Base-by-base conservation (phyloP, 257 asterid genomes). In the Gynochthodes officinalis region DNA sequence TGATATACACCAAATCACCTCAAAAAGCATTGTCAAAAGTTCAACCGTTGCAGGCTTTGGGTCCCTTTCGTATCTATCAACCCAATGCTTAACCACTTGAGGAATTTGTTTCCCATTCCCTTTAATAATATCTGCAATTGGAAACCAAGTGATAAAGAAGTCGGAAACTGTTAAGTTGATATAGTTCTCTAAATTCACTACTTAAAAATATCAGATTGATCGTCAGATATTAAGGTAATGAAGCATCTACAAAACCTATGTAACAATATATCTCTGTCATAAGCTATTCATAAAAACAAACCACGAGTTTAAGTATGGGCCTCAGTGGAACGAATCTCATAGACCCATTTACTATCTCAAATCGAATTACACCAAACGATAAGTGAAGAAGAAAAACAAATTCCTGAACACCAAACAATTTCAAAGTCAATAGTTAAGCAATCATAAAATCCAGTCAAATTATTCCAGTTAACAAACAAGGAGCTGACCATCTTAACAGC, bases 51-150 rank as follows among this genome's bases (percentile, higher is more conserved):
- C 96, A 60, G 88, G 73, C 74, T 85, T 89, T 77, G 83, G 88
- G 84, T 80, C 81, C 77, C 78, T 83, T 87, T 95, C 98, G 37
- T 95, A 95, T 64, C 70, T 83, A 81, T 90, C 97, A 76, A 89
- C 97, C 98, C 96, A 95, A 72, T 78, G 79, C 80, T 89, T 92
- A 58, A 95, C 96, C 73, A 87, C 90, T 61, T 79, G 82, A 25
- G 98, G 95, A 62, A 95, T 89, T 79, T 79, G 93, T 80, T 90
- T 90, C 75, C 91, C 94, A 49, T 77, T 84, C 67, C 95, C 90
- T 90, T 85, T 95, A 68, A 95, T 81, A 73, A 78, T 84, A 79
- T 92, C 99, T 92, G 91, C 72, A 80, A 37, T 73, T 54, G 23
- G 43, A 74, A 72, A 68, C 68, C 72, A 79, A 57, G 53, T 48